Evolutionary conservation across 768 basidiomycete genomes (phyloP).

Genomic region (Dioszegia aurantiaca): DNA sequence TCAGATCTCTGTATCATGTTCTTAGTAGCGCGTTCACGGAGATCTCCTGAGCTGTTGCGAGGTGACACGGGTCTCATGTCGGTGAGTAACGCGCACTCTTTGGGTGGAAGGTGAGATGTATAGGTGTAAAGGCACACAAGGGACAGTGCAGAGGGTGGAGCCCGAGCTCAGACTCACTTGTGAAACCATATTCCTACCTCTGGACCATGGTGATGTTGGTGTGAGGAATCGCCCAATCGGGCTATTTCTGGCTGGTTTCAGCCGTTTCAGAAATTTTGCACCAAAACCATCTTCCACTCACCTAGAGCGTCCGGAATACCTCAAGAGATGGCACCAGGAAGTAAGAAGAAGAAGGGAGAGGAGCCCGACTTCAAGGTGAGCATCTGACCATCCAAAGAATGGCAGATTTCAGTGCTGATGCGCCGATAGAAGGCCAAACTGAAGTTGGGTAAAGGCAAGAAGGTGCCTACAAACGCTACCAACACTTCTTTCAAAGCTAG

Average conservation of each 20-base stretch:
- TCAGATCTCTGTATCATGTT: no score
- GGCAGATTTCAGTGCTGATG: not conserved
- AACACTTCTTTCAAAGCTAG: slow-evolving; percentile 95
- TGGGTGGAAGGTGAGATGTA: no score
- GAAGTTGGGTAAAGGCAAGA: slow-evolving; percentile 94
- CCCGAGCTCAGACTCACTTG: no score
- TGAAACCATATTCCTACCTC: no score
- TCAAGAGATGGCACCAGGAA: slow-evolving; percentile 72
- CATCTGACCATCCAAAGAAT: not conserved
- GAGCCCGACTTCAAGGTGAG: not conserved
- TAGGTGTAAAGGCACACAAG: no score
- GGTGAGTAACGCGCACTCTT: no score
- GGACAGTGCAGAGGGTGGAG: no score
- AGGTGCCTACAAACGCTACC: slow-evolving; percentile 73
- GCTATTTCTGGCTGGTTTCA: not conserved
- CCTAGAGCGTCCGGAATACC: not conserved
- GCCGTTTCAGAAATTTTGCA: slow-evolving; percentile 7
- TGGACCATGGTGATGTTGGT: no score
- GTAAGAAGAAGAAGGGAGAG: slow-evolving; percentile 69
- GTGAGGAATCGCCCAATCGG: not conserved
- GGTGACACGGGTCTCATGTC: no score
- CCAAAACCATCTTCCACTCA: not conserved
- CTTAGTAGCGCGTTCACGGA: no score
- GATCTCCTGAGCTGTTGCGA: no score
- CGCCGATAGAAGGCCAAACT: slow-evolving; percentile 79